These are phyloP conservation scores for Trichoderma endophyticum DNA, from an alignment of 2,329 filamentous ascomycete genomes.

Conservation along the genomic window DNA sequence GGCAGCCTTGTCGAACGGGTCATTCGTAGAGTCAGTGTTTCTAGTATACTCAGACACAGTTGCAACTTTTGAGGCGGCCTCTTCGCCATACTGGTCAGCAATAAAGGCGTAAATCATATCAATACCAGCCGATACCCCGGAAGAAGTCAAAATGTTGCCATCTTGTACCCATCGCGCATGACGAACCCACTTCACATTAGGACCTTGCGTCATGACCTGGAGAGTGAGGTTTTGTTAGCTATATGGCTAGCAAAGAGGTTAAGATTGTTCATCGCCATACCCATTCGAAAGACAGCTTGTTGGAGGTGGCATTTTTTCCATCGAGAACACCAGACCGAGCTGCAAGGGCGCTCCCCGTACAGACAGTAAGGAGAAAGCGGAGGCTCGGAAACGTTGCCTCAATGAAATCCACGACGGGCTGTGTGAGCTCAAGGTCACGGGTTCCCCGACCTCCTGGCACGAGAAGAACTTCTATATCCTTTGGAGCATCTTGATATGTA, in stretches of 20 bases:
- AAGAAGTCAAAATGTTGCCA: constrained; percentile 60
- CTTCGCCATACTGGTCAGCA: constrained; percentile 45
- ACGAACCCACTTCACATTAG: constrained; percentile 51
- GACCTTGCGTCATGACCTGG: constrained; percentile 37
- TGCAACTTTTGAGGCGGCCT: constrained; percentile 47
- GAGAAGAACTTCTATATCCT: constrained; percentile 38
- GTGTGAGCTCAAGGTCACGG: constrained; percentile 24
- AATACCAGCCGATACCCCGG: constrained; percentile 50
- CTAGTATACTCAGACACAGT: constrained; percentile 57
- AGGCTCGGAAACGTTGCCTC: constrained; percentile 39
- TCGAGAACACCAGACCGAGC: constrained; percentile 56
- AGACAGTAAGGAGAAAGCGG: constrained; percentile 57
- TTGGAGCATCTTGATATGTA: constrained; percentile 34
- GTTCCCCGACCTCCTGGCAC: constrained; percentile 39
- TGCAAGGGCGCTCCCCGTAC: constrained; percentile 55
- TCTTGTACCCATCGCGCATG: constrained; percentile 59
- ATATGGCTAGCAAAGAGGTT: neutral
- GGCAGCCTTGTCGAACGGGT: constrained; percentile 45
- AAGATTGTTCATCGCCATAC: constrained; percentile 21
- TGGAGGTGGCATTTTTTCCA: constrained; percentile 56
- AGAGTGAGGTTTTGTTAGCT: neutral
- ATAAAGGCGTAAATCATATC: constrained; percentile 38
- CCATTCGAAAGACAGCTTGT: constrained; percentile 52
- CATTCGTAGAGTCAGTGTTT: constrained; percentile 45
- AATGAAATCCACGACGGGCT: constrained; percentile 41